phyloP scores from a whole-genome alignment of 1,284 basidiomycete species.

The Boletus semigastroideus region DNA sequence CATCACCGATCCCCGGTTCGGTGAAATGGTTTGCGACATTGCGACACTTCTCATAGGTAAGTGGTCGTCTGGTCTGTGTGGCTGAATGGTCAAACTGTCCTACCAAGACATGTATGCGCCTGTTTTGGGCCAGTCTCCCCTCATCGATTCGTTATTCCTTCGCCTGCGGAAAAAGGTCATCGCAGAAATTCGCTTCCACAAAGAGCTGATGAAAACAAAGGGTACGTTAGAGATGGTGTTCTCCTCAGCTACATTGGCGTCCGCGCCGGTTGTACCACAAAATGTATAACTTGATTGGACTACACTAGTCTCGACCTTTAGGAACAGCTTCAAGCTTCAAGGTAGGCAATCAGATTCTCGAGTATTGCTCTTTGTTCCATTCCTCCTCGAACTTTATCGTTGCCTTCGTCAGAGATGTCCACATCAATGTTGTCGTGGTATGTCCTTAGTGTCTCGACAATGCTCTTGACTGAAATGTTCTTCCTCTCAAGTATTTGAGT shows the following conservation, averaged over 20 bases:
- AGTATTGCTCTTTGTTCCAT: slow-evolving; percentile 71
- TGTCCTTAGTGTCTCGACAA: slow-evolving; percentile 63
- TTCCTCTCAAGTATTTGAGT: slow-evolving; percentile 74
- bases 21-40: slow-evolving; percentile 84
- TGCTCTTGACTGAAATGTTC: slow-evolving; percentile 61
- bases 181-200: slow-evolving; percentile 89
- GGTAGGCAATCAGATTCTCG: slow-evolving; percentile 62
- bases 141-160: slow-evolving; percentile 87
- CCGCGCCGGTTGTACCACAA: slow-evolving; percentile 21
- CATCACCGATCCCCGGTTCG: slow-evolving; percentile 89
- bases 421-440: slow-evolving; percentile 75
- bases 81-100: not conserved
- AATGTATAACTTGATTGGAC: slow-evolving; percentile 16
- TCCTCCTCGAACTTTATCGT: slow-evolving; percentile 34
- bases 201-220: slow-evolving; percentile 79
- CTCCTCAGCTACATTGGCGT: slow-evolving; percentile 53
- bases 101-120: slow-evolving; percentile 85
- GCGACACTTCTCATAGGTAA: slow-evolving; percentile 82
- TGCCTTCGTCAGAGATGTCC: slow-evolving; percentile 32
- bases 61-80: slow-evolving; percentile 23
- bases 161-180: slow-evolving; percentile 82
- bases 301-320: slow-evolving; percentile 13
- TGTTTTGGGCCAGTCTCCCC: slow-evolving; percentile 89
- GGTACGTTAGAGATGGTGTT: slow-evolving; percentile 95
- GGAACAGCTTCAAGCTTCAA: slow-evolving; percentile 41